Evolutionary conservation across 1,139 yeast species (phyloP).

Genomic region (Blastobotrys capitulatus): DNA sequence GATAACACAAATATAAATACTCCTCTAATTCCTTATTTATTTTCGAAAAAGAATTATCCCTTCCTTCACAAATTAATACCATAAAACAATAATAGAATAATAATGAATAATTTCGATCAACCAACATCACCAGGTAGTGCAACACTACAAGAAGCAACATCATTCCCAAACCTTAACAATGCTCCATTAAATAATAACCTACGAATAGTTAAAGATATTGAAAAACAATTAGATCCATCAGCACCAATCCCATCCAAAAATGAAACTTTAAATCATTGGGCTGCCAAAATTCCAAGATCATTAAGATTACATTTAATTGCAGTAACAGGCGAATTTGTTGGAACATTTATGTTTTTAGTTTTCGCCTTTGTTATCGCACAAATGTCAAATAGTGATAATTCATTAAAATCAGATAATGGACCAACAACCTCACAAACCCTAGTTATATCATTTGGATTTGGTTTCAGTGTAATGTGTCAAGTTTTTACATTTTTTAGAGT

Average conservation of each 20-base stretch:
- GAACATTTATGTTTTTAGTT: conserved; percentile 81
- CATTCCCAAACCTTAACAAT: neutral
- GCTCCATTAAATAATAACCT: neutral
- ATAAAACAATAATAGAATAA: too few species aligned
- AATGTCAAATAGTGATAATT: conserved; percentile 43
- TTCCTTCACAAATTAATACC: too few species aligned
- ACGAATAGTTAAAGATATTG: neutral
- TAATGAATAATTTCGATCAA: neutral
- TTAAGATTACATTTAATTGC: conserved; percentile 50
- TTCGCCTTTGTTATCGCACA: conserved; percentile 81
- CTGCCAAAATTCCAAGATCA: conserved; percentile 13
- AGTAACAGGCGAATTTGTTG: conserved; percentile 65
- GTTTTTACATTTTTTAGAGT: conserved; percentile 72
- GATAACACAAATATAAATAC: too few species aligned
- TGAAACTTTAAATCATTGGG: neutral
- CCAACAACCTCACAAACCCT: conserved; percentile 54
- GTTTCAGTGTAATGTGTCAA: conserved; percentile 75
- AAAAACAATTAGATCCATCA: neutral
- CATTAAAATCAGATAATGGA: conserved; percentile 42
- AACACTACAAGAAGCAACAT: neutral
- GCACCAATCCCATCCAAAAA: neutral
- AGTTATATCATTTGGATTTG: conserved; percentile 85
- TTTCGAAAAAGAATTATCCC: too few species aligned
- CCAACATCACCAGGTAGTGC: neutral
- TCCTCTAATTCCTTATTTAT: too few species aligned